Evolutionary conservation across 331 rosid species (phyloP), one percentile per base, ranked within the genome.

Genomic region (Cydonia oblonga): DNA sequence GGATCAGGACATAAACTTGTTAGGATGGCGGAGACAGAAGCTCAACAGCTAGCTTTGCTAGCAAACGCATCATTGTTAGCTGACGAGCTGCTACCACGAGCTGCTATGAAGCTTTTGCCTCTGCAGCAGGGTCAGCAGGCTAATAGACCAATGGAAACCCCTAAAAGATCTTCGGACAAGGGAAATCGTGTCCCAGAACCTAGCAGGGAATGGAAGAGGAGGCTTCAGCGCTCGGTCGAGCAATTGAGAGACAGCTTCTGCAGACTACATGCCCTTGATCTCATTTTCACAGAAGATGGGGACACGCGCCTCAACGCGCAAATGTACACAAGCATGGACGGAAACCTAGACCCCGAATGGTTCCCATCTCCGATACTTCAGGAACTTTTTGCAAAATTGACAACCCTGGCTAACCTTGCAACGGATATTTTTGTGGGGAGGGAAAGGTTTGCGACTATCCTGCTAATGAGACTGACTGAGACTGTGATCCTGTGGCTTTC

Each of bases 321-420:
- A 3, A 79, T 88, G 79, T 93, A 93, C 78, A 78, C 82, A 59
- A 30, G 32, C 16, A 40, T 93, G 91, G 98, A 91, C 26, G 86
- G 72, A 28, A 65, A 49, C 67, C 53, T 11, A 12, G 87, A 78
- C 69, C 91, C 97, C 28, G 98, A 91, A 77, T 91, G 92, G 92
- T 93, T 93, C 64, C 97, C 97, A 35, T 91, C 98, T 75, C 87
- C 86, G 32, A 82, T 93, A 65, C 84, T 86, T 86, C 97, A 93
- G 96, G 97, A 75, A 61, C 77, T 91, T 38, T 93, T 80, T 32
- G 75, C 72, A 28, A 89, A 88, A 76, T 81, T 93, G 71, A 84
- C 89, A 2, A 57, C 70, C 59, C 74, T 93, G 32, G 96, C 98
- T 16, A 72, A 80, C 82, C 76, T 86, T 74, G 84, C 91, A 25